Evolutionary conservation across 345 rosid genomes (phyloP).

Genomic region (Citrus australasica): DNA sequence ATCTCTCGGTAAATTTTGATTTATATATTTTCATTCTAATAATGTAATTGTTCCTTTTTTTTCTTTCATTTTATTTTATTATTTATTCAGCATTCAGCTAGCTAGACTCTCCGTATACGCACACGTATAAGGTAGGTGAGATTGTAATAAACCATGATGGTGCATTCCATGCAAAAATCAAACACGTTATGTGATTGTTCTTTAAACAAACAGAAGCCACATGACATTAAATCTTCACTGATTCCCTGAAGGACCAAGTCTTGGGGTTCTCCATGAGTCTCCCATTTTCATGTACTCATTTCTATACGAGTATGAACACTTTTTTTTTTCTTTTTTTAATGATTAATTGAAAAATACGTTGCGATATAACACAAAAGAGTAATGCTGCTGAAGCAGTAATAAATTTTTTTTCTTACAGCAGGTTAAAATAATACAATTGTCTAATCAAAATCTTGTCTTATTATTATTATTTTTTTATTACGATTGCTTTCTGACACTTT

Average conservation of each 20-base stretch:
- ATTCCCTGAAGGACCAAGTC: not conserved
- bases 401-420: too few species aligned
- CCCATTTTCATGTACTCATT: too few species aligned
- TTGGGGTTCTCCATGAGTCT: too few species aligned
- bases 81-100: not conserved
- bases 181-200: slow-evolving; percentile 9
- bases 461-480: too few species aligned
- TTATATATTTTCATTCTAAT: not conserved
- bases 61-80: not conserved
- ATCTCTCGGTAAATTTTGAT: slow-evolving; percentile 30
- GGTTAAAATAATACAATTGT: too few species aligned
- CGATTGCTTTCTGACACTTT: too few species aligned
- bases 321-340: too few species aligned
- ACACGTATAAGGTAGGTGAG: not conserved
- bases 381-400: too few species aligned
- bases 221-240: not conserved
- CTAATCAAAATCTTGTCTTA: too few species aligned
- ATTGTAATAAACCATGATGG: not conserved
- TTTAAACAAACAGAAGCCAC: not conserved
- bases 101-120: not conserved
- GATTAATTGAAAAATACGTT: too few species aligned
- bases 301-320: too few species aligned
- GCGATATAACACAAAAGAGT: too few species aligned
- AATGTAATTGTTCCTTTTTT: not conserved
- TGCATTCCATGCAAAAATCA: not conserved